Evolutionary conservation across 2,329 filamentous ascomycete genomes (phyloP), one percentile per base, ranked within the genome.

Genomic region (Dendryphion nanum): DNA sequence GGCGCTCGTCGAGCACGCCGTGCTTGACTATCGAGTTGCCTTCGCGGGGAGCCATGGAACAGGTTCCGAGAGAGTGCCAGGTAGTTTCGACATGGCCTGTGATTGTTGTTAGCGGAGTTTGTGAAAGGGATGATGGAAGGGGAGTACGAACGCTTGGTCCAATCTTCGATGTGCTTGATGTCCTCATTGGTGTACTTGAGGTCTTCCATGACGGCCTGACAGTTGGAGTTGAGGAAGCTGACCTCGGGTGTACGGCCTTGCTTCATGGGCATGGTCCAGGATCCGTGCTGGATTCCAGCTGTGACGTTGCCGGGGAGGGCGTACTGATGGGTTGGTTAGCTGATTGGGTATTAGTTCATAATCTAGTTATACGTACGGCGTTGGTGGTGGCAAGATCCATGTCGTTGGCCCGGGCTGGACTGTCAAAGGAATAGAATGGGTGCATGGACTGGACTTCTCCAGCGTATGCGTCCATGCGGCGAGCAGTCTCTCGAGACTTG

Each of bases 21-120:
- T 89, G 83, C 70, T 85, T 86, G 63, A 89, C 85, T 55, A 90
- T 86, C 54, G 78, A 82, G 71, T 89, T 90, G 42, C 86, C 86
- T 55, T 88, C 78, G 43, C 69, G 76, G 4, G 86, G 86, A 0
- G 83, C 85, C 83, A 89, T 89, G 36, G 81, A 86, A 69, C 84
- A 88, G 1, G 85, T 89, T 26, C 77, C 75, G 5, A 80, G 70
- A 14, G 68, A 66, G 70, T 87, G 83, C 83, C 84, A 86, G 24
- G 85, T 89, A 34, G 82, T 87, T 68, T 89, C 85, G 33, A 85
- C 82, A 58, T 88, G 85, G 44, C 58, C 59, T 63, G 26, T 18
- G 29, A 4, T n/a, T 30, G 31, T 19, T 17, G 24, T 16, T 12
- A 16, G 23, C 7, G 20, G 24, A 21, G 16, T 5, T 12, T 13